Evolutionary conservation across 2,329 filamentous ascomycete genomes (phyloP).

Genomic region (Tolypocladium ovalisporum): DNA sequence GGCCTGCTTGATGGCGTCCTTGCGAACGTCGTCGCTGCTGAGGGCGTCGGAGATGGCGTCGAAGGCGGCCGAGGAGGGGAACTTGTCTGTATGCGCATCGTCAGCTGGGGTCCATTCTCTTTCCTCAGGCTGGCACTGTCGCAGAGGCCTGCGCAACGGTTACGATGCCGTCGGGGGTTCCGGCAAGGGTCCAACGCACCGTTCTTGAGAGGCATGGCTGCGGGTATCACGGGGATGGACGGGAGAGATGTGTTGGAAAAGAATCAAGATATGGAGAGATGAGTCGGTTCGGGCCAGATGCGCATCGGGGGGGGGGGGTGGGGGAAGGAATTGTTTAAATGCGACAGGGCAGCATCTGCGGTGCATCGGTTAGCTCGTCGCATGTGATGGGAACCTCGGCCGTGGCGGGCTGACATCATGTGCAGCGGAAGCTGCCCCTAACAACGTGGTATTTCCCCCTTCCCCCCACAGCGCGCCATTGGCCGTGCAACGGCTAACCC

Average conservation of each 20-base stretch:
- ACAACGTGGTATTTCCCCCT: neutral
- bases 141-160: neutral
- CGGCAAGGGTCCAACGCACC: slow-evolving; percentile 33
- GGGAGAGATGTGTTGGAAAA: neutral
- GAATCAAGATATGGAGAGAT: slow-evolving; percentile 1
- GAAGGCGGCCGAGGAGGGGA: slow-evolving; percentile 85
- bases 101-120: neutral
- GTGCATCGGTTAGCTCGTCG: slow-evolving; percentile 4
- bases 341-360: slow-evolving; percentile 1
- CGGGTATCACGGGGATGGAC: neutral
- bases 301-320: neutral
- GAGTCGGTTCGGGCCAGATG: neutral
- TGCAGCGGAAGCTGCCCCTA: neutral
- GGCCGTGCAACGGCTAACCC: neutral
- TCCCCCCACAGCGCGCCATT: neutral
- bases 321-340: slow-evolving; percentile 4
- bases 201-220: slow-evolving; percentile 61
- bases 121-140: neutral
- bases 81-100: slow-evolving; percentile 47
- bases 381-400: slow-evolving; percentile 23
- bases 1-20: slow-evolving; percentile 82
- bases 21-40: slow-evolving; percentile 59
- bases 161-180: neutral
- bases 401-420: slow-evolving; percentile 8
- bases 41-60: slow-evolving; percentile 74